Evolutionary conservation across 1,139 yeast species (phyloP).

Genomic region (Saccharomyces hybrid): DNA sequence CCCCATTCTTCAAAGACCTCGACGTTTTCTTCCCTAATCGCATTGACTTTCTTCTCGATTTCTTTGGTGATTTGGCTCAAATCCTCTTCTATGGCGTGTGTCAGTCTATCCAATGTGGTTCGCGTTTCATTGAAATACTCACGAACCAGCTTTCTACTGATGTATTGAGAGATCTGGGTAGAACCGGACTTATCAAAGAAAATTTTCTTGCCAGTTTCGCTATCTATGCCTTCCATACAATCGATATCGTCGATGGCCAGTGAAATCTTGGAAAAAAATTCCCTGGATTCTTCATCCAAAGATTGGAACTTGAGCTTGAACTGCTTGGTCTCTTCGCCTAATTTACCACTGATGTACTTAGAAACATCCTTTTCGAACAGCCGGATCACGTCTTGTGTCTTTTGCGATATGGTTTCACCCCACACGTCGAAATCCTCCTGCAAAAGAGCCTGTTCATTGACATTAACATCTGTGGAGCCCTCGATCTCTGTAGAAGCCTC

Average conservation of each 20-base stretch:
- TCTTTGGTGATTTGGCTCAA: slow-evolving; percentile 34
- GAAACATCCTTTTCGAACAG: slow-evolving; percentile 11
- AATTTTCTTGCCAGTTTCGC: slow-evolving; percentile 35
- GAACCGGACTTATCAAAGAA: slow-evolving; percentile 32
- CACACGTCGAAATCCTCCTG: slow-evolving; percentile 14
- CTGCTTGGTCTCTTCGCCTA: not conserved
- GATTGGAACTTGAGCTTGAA: not conserved
- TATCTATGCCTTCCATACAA: slow-evolving; percentile 39
- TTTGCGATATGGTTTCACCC: slow-evolving; percentile 10
- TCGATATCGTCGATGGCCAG: slow-evolving; percentile 42
- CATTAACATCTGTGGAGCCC: slow-evolving; percentile 2
- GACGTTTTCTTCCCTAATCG: slow-evolving; percentile 46
- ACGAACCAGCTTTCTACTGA: slow-evolving; percentile 1
- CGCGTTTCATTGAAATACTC: slow-evolving; percentile 22
- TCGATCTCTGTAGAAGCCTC: not conserved
- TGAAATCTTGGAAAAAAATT: not conserved
- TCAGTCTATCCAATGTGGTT: slow-evolving; percentile 35
- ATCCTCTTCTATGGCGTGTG: slow-evolving; percentile 35
- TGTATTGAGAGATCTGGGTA: slow-evolving; percentile 22
- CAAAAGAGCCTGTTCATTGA: slow-evolving; percentile 8
- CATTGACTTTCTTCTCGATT: slow-evolving; percentile 40
- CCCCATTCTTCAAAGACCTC: slow-evolving; percentile 67
- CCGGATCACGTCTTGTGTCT: slow-evolving; percentile 8
- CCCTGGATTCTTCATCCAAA: not conserved
- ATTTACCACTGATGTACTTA: slow-evolving; percentile 4